These are phyloP conservation scores for Pleomassaria siparia DNA, from an alignment of 2,329 filamentous ascomycete species.

Conservation along the genomic window DNA sequence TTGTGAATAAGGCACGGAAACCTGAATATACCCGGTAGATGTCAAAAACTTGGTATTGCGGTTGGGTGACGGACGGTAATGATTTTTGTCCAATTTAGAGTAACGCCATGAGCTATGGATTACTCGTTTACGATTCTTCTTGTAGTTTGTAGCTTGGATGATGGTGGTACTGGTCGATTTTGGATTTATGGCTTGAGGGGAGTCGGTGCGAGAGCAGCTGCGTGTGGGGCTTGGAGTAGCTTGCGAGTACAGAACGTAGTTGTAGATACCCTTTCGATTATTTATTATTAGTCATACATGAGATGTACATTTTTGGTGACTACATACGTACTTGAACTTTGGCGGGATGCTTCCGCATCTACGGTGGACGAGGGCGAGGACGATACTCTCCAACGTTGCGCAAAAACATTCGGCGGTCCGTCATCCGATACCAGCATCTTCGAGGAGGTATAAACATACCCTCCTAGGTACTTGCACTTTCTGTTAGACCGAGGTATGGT, in stretches of 20 bases:
- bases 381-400: too few species aligned
- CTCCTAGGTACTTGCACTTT: too few species aligned
- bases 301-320: too few species aligned
- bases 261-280: neutral
- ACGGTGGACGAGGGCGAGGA: too few species aligned
- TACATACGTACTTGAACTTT: too few species aligned
- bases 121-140: neutral
- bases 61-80: neutral
- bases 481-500: too few species aligned
- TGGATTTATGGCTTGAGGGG: neutral
- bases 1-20: constrained; percentile 83
- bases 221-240: neutral
- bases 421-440: too few species aligned
- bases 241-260: neutral
- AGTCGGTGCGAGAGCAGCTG: neutral
- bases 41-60: neutral
- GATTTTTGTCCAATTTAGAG: neutral
- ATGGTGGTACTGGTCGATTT: neutral
- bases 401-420: too few species aligned
- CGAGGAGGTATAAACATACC: too few species aligned
- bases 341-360: too few species aligned
- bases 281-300: too few species aligned
- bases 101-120: neutral
- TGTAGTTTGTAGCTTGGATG: neutral
- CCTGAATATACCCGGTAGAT: constrained; percentile 55